Evolutionary conservation across 129 eudicot genomes (phyloP), one percentile per base, ranked within the genome.

Genomic region (Centaurea solstitialis): DNA sequence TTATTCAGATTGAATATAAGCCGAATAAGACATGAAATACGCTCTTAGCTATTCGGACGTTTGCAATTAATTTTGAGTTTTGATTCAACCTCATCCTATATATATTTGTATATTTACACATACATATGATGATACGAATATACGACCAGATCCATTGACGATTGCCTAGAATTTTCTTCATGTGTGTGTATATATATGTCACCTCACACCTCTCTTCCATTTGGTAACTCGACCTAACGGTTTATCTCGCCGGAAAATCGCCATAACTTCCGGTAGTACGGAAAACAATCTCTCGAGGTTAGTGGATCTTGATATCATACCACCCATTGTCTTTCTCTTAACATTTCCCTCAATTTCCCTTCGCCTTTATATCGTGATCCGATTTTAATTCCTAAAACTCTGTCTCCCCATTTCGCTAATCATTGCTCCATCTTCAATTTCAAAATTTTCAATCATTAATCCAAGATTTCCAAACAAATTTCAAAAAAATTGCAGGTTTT

Each of bases 341-440:
- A 23, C 24, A 4, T 23, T 2, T 33, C 77, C 28, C n/a, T 5
- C 39, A 1, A n/a, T 73, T 72, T 74, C 68, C 83, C 77, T 86
- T 39, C 79, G 45, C 5, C 68, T 64, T 35, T 61, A 83, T 26
- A 15, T 84, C 53, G n/a, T 79, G 92, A 89, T 89, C 92, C 92
- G 88, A 53, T 70, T 83, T 89, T 75, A 43, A 50, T 81, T 88
- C 83, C 77, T 50, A 23, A 78, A 67, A 47, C 23, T 65, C 65
- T 79, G 81, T 79, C 24, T 66, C 81, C 37, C 81, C 37, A 0
- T 69, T 6, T 28, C 13, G 35, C 64, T 28, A 21, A 45, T 68
- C 9, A n/a, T 81, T 50, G 57, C 61, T 23, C 22, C 41, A 68
- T 69, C 24, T 38, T 24, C 24, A 53, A 33, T 33, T 33, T 33